Base-by-base conservation (phyloP, 495 filamentous ascomycete species). In the Penicillium herquei region DNA sequence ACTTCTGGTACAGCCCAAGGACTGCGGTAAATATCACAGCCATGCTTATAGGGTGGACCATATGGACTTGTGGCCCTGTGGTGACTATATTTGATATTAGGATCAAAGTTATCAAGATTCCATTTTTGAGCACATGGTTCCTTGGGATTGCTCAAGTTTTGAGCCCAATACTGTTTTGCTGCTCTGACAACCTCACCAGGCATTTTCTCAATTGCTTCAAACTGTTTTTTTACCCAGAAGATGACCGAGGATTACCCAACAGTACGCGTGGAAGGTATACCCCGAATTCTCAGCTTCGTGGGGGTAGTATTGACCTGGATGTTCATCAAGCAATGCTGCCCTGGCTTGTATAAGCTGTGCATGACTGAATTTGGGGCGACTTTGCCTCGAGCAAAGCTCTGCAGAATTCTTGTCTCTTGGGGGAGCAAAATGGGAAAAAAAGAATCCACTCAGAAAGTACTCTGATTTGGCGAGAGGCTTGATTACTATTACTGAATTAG, bases 161-260 rank as follows among this genome's bases (percentile, higher is more conserved):
- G n/a, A n/a, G n/a, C n/a, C 54, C 37, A 50, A 45, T 49, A 49
- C 39, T 43, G 21, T 31, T 14, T 56, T 26, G 32, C 47, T 17
- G 54, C 32, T 12, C 32, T 31, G 30, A 56, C 14, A 44, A 56
- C 30, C 26, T 50, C 31, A 43, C 12, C 39, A 56, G 50, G 46
- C 12, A 8, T 44, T 32, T 43, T 44, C 39, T 56, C 39, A 21
- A 56, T 51, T 17, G 32, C 32, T 7, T 56, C 44, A 35, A 21
- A 56, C 39, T 17, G 21, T 18, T n/a, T 56, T 35, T 43, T 50
- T 43, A 35, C 54, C 54, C 30, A 31, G 14, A 21, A 56, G 39
- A 50, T 56, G 47, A 42, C 54, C 45, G 18, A 56, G 37, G 46
- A 56, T 32, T 31, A 44, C 39, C 46, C 54, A 56, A 39, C 54